Conservation (phyloP, 768 basidiomycete genomes). For the Clavaria fumosa region DNA sequence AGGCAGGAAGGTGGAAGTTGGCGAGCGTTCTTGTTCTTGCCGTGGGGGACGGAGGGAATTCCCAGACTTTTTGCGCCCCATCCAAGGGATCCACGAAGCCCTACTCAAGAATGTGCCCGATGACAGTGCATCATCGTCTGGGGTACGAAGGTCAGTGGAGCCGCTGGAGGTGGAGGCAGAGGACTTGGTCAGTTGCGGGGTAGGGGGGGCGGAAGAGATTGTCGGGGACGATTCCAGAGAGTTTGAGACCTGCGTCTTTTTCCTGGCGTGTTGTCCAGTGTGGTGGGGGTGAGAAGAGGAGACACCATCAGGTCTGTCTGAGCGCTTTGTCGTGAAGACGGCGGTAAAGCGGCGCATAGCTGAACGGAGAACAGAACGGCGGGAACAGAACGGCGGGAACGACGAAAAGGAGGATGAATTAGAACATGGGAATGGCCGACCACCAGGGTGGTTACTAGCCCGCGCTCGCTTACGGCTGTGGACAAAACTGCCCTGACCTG, state of each 20-base stretch:
- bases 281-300: slow-evolving; percentile 13
- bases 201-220: slow-evolving; percentile 15
- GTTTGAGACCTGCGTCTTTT: too few species aligned
- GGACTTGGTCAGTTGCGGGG: slow-evolving; percentile 25
- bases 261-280: too few species aligned
- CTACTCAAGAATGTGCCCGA: slow-evolving; percentile 25
- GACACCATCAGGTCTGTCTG: slow-evolving; percentile 24
- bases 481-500: too few species aligned
- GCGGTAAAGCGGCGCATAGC: slow-evolving; percentile 52
- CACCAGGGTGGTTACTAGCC: slow-evolving; percentile 3
- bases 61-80: slow-evolving; percentile 22
- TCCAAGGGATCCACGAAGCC: slow-evolving; percentile 39
- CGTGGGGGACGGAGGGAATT: neutral
- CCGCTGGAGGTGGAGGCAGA: slow-evolving; percentile 51
- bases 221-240: too few species aligned
- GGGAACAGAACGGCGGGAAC: slow-evolving; percentile 4
- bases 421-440: slow-evolving; percentile 3
- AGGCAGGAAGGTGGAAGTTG: neutral
- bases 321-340: slow-evolving; percentile 31
- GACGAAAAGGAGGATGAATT: slow-evolving; percentile 7
- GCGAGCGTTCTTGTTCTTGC: neutral
- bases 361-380: slow-evolving; percentile 3
- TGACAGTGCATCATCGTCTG: slow-evolving; percentile 36
- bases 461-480: too few species aligned
- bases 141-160: slow-evolving; percentile 42